Evolutionary conservation across 352 stramenopile species (phyloP), one percentile per base, ranked within the genome.

Genomic region (Peronosclerospora sorghi): DNA sequence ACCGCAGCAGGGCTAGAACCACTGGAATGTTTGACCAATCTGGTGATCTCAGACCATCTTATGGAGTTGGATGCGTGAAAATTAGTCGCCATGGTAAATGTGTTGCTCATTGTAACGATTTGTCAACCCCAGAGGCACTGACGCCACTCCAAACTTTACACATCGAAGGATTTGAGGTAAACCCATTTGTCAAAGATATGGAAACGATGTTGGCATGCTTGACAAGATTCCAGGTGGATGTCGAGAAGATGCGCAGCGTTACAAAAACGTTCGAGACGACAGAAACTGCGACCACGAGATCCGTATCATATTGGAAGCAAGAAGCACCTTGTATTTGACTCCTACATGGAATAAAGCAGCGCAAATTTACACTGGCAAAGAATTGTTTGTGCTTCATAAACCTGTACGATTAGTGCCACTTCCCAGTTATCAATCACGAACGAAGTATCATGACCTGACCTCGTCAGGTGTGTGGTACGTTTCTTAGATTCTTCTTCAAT

Each of bases 301-400:
- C 76, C 0, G 45, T 88, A 3, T 88, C 76, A n/a, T 88, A 86
- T 21, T 72, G 76, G 85, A 69, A 46, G 68, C 41, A 28, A n/a
- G n/a, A n/a, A 28, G 35, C 30, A 48, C 17, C 28, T 32, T 6
- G 15, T 32, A n/a, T 14, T 3, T 56, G 6, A 26, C 21, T 26
- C 21, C 21, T 17, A 44, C 2, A 29, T 12, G 28, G 4, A 14
- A n/a, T 3, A 32, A 32, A 4, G 4, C 30, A 87, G 76, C 71
- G 28, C 68, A 73, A 9, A 57, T 88, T n/a, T 88, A 88, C 20
- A 73, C 83, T 26, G 71, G 86, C 37, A 88, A 83, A 44, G 86
- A 88, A 37, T 62, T 83, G 34, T 88, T 83, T 41, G 48, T 81
- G 29, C 74, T 86, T 8, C 62, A 61, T n/a, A 66, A 72, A 19